Base-by-base conservation (phyloP, 345 rosid genomes). In the Eucalyptus cloeziana region DNA sequence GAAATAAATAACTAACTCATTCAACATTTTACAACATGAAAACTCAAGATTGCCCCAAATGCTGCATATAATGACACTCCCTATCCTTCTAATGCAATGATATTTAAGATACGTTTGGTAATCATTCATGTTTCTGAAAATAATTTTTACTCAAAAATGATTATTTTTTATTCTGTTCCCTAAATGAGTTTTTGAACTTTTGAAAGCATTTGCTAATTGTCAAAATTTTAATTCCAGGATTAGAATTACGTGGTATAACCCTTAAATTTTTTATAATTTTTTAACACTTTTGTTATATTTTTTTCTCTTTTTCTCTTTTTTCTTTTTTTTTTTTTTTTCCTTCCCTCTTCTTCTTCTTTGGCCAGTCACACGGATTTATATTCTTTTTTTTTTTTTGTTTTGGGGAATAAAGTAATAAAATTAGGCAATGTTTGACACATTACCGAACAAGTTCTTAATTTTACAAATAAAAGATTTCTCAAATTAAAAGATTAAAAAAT, bases 121-220 rank as follows among this genome's bases (percentile, higher is more conserved):
- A 51, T 22, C 1, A 51, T 0, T 51, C n/a, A 0, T 51, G 0
- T 1, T 51, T 1, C 1, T 1, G 2, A 52, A 52, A 52, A 52
- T 0, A 52, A 3, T 17, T 1, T 52, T 0, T 52, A 52, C 0
- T 52, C 0, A 52, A 52, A 0, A 52, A 7, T 52, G 0, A 52
- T 52, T 51, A 0, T 51, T 52, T 51, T 52, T 52, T 17, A 52
- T 51, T 17, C 0, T 0, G 1, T 17, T 3, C 7, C 7, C 1
- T 7, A 0, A 0, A 51, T 7, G 56, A 17, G 24, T 52, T 52
- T 51, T 17, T 52, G 22, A 52, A 24, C 0, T 17, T 52, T 51
- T 51, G 4, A 17, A 17, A 0, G 0, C 22, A 0, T 51, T 7
- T 51, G 4, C 0, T 51, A 7, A 51, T 40, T 40, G 37, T 51